Percentiles rank a stretch among this genome's conserved stretches.
Evolutionary conservation across 768 basidiomycete genomes (phyloP).

Genomic region (Boletus eberwhitei): DNA sequence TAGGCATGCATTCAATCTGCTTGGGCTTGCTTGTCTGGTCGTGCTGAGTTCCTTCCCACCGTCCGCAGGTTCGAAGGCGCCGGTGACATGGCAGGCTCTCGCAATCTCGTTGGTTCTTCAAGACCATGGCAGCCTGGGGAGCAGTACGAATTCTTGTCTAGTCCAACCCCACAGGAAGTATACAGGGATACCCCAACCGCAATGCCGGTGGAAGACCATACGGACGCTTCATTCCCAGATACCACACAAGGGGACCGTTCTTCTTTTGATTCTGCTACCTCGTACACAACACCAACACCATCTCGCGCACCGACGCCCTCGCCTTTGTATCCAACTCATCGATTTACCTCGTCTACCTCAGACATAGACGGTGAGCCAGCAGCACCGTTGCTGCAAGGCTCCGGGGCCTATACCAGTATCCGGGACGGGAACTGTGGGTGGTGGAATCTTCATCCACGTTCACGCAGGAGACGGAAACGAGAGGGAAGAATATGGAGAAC

Average conservation of each 20-base stretch:
- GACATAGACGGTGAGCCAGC: slow-evolving; percentile 62
- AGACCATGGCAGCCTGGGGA: slow-evolving; percentile 18
- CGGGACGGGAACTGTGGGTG: slow-evolving; percentile 50
- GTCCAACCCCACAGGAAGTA: slow-evolving; percentile 42
- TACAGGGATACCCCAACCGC: slow-evolving; percentile 17
- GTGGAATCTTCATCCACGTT: slow-evolving; percentile 44
- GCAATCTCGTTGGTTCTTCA: slow-evolving; percentile 10
- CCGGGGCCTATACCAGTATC: slow-evolving; percentile 34
- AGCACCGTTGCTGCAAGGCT: slow-evolving; percentile 40
- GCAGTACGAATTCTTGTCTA: slow-evolving; percentile 46
- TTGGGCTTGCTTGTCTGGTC: not conserved
- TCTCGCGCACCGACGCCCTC: slow-evolving; percentile 64
- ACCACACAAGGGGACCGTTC: slow-evolving; percentile 19
- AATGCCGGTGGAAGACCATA: slow-evolving; percentile 7
- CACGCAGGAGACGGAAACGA: slow-evolving; percentile 52
- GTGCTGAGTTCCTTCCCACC: slow-evolving; percentile 8
- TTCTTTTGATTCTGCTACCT: slow-evolving; percentile 27
- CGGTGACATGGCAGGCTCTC: slow-evolving; percentile 19
- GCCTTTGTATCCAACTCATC: slow-evolving; percentile 46
- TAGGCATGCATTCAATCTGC: not conserved
- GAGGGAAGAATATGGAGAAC: slow-evolving; percentile 45
- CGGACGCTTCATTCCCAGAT: slow-evolving; percentile 24
- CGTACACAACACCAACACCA: slow-evolving; percentile 50
- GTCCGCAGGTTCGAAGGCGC: slow-evolving; percentile 2
- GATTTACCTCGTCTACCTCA: slow-evolving; percentile 52